These are phyloP conservation scores for Aspergillus sclerotialis DNA, from an alignment of 2,329 filamentous ascomycete species.

Conservation along the genomic window DNA sequence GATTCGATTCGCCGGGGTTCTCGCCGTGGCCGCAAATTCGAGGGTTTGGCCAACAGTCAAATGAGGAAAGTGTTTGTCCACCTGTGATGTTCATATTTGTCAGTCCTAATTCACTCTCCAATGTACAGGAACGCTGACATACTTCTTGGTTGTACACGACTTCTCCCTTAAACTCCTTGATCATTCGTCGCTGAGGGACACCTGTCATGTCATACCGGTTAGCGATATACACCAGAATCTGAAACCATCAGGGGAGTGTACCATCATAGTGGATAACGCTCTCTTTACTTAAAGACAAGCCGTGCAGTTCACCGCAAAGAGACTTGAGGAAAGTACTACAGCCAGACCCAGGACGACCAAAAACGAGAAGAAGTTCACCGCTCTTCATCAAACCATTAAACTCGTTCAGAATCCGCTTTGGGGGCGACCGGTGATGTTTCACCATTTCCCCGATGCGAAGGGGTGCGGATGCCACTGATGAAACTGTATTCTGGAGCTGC, in stretches of 20 bases:
- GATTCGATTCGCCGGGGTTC: constrained; percentile 38
- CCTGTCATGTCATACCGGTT: too few relatives aligned
- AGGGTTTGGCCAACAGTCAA: constrained; percentile 52
- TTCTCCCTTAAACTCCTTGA: constrained; percentile 32
- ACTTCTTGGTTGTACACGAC: constrained; percentile 41
- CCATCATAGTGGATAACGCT: constrained; percentile 77
- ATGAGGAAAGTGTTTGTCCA: constrained; percentile 60
- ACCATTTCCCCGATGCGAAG: constrained; percentile 12
- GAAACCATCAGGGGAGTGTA: constrained; percentile 15
- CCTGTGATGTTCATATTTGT: constrained; percentile 68
- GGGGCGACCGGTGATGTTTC: constrained; percentile 14
- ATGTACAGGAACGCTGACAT: too few relatives aligned
- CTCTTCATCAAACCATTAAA: constrained; percentile 54
- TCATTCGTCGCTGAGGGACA: constrained; percentile 20
- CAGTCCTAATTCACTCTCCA: constrained; percentile 69
- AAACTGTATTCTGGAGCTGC: constrained; percentile 17
- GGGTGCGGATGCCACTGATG: constrained; percentile 11
- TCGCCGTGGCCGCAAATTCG: constrained; percentile 48
- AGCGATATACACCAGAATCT: constrained; percentile 5
- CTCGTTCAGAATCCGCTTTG: constrained; percentile 45
- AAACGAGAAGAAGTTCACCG: constrained; percentile 46
- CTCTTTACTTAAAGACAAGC: constrained; percentile 60
- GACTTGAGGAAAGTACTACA: constrained; percentile 81
- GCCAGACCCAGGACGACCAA: constrained; percentile 39
- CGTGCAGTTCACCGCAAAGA: constrained; percentile 71